phyloP scores from a whole-genome alignment of 2,329 filamentous ascomycete genomes.

The Aspergillus sp. region DNA sequence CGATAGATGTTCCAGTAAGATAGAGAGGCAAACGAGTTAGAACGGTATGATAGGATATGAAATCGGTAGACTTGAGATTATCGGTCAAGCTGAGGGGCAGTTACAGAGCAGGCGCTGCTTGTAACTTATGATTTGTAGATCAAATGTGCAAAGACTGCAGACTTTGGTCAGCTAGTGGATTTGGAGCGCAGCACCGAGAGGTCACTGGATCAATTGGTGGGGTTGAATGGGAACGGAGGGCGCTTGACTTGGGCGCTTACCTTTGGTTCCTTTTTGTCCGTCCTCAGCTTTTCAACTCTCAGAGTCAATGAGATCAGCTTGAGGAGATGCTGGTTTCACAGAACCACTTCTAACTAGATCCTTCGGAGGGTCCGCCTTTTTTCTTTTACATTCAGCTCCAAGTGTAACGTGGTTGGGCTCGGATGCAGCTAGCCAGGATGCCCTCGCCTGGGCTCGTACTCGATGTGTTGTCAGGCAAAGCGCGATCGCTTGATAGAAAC shows the following conservation, averaged over 20 bases:
- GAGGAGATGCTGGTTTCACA: slow-evolving; percentile 21
- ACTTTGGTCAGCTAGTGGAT: slow-evolving; percentile 42
- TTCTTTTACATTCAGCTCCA: slow-evolving; percentile 28
- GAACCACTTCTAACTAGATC: slow-evolving; percentile 23
- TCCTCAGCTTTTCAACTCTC: slow-evolving; percentile 16
- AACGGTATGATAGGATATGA: slow-evolving; percentile 20
- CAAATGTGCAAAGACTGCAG: slow-evolving; percentile 39
- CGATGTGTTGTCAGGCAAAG: slow-evolving; percentile 46
- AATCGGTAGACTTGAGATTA: slow-evolving; percentile 22
- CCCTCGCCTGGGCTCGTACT: slow-evolving; percentile 33
- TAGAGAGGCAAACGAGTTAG: slow-evolving; percentile 16
- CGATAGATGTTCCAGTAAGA: slow-evolving; percentile 17
- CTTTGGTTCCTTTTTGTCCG: slow-evolving; percentile 25
- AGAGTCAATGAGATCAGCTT: slow-evolving; percentile 15
- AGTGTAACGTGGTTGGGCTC: slow-evolving; percentile 47
- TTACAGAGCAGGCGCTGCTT: slow-evolving; percentile 25
- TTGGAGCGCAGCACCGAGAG: slow-evolving; percentile 41
- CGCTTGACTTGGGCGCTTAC: slow-evolving; percentile 32
- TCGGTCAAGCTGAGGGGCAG: slow-evolving; percentile 28
- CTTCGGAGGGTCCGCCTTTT: slow-evolving; percentile 32
- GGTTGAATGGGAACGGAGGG: slow-evolving; percentile 22
- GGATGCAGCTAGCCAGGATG: slow-evolving; percentile 43
- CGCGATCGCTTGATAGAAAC: slow-evolving; percentile 28
- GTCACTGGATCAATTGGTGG: slow-evolving; percentile 42
- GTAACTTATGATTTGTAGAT: slow-evolving; percentile 44